Conservation (phyloP, 768 basidiomycete genomes). For the Xerocomellus dryophilus region DNA sequence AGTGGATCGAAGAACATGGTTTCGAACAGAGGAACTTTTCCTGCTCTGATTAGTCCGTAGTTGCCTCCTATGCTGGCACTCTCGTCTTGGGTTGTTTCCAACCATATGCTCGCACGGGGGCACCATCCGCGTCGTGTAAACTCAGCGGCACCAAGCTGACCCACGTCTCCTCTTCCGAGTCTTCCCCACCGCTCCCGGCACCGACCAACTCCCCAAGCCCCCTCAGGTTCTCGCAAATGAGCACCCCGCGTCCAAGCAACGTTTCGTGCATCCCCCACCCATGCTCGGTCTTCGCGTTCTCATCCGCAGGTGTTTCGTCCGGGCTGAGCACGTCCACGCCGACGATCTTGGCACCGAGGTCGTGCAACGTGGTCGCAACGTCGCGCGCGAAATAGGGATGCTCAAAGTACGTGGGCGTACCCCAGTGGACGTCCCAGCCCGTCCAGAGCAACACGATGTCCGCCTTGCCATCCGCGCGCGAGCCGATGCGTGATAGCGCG, state of each 20-base stretch:
- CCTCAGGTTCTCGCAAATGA: slow-evolving; percentile 71
- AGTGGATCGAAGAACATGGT: too few species aligned
- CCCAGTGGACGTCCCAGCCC: slow-evolving; percentile 63
- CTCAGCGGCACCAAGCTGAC: slow-evolving; percentile 60
- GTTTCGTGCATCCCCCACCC: slow-evolving; percentile 55
- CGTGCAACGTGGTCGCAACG: slow-evolving; percentile 48
- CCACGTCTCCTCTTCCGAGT: slow-evolving; percentile 36
- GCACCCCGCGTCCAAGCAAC: slow-evolving; percentile 55
- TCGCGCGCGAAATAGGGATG: slow-evolving; percentile 62
- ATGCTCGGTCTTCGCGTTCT: slow-evolving; percentile 7
- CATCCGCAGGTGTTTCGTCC: slow-evolving; percentile 49
- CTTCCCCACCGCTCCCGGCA: slow-evolving; percentile 12
- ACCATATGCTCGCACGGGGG: slow-evolving; percentile 69
- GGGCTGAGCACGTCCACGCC: slow-evolving; percentile 66
- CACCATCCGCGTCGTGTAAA: slow-evolving; percentile 59
- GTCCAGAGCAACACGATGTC: slow-evolving; percentile 58
- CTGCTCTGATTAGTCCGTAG: not conserved
- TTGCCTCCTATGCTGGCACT: not conserved
- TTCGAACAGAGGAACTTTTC: not conserved
- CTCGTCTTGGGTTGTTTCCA: slow-evolving; percentile 31
- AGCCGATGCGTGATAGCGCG: slow-evolving; percentile 18
- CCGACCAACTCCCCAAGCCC: slow-evolving; percentile 44
- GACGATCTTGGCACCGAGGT: slow-evolving; percentile 52
- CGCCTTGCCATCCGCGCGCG: slow-evolving; percentile 25
- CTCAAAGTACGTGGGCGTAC: slow-evolving; percentile 47